phyloP scores from a whole-genome alignment of 148 eudicot species.

The Rhododendron mucronatum region DNA sequence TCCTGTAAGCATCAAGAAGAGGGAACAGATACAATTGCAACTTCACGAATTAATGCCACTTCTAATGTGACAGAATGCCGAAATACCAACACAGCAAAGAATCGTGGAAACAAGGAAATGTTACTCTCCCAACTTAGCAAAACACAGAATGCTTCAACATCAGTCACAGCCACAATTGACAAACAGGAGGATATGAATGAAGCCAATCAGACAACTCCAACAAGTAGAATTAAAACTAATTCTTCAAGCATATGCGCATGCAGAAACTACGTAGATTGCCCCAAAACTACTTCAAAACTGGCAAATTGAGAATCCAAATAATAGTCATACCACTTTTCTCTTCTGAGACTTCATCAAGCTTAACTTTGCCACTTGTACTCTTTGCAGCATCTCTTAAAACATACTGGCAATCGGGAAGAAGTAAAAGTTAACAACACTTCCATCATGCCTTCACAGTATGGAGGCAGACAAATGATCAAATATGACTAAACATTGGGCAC shows the following conservation, averaged over 20 bases:
- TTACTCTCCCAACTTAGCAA: not conserved
- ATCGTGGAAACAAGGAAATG: not conserved
- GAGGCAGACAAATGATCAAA: not conserved
- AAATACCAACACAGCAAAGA: not conserved
- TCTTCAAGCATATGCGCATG: not conserved
- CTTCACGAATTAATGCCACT: not conserved
- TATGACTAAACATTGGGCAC: not conserved
- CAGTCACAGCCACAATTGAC: not conserved
- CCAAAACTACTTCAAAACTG: not conserved
- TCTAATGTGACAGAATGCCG: not conserved
- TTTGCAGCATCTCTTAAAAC: slow-evolving; percentile 58
- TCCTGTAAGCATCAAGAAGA: not conserved
- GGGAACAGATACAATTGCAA: not conserved
- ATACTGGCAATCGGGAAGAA: slow-evolving; percentile 41
- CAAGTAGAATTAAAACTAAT: not conserved
- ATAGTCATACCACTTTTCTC: slow-evolving; percentile 49
- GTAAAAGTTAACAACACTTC: not conserved
- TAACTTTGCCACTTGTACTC: slow-evolving; percentile 60
- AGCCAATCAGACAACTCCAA: not conserved
- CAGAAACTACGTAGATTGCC: not conserved
- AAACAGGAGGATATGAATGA: not conserved
- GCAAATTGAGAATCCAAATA: not conserved
- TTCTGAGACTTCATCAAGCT: slow-evolving; percentile 42
- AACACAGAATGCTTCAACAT: not conserved
- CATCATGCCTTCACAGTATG: not conserved